Evolutionary conservation across 1,284 basidiomycete genomes (phyloP), one percentile per base, ranked within the genome.

Genomic region (Cystobasidium sp.): DNA sequence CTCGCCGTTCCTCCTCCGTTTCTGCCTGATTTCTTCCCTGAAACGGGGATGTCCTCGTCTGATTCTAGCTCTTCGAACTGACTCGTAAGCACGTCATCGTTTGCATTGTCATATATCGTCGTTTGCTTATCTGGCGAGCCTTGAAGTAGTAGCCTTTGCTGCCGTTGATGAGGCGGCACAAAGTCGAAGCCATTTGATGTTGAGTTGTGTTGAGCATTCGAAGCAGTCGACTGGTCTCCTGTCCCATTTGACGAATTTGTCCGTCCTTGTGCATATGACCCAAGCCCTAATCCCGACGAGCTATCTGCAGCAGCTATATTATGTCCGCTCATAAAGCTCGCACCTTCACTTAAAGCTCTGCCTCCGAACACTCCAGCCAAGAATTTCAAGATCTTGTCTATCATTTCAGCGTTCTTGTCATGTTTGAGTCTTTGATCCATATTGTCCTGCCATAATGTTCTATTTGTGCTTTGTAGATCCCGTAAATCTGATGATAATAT

Each of bases 391-490:
- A 99, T 97, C 74, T 93, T 87, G 81, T 97, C 94, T 81, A 98
- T 94, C n/a, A 94, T 97, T 82, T 98, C 95, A 80, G 97, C 91
- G 78, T 97, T 94, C 80, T 92, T 93, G 80, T 93, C 89, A 80
- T 94, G 90, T 74, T 90, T 87, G 78, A 91, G 88, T 9, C 92
- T 84, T 3, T 92, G 88, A 49, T 89, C 86, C 77, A 94, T 84
- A 0, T 93, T 90, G 80, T 99, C 94, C 80, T 94, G 89, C 95
- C 96, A 99, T 5, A 99, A 83, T 51, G 90, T 85, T 79, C 94
- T 89, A 81, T 98, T 97, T 10, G 90, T 91, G 68, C 87, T 86
- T 83, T 96, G 95, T 31, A 99, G 85, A 49, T 93, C 91, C 77
- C 91, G 91, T 67, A 99, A 84, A 77, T 98, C 94, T 1, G 89